A percentile compares a stretch with the other conserved stretches of the same genome.
Conservation (phyloP, 495 filamentous ascomycete species). For the Penicillium lagena region DNA sequence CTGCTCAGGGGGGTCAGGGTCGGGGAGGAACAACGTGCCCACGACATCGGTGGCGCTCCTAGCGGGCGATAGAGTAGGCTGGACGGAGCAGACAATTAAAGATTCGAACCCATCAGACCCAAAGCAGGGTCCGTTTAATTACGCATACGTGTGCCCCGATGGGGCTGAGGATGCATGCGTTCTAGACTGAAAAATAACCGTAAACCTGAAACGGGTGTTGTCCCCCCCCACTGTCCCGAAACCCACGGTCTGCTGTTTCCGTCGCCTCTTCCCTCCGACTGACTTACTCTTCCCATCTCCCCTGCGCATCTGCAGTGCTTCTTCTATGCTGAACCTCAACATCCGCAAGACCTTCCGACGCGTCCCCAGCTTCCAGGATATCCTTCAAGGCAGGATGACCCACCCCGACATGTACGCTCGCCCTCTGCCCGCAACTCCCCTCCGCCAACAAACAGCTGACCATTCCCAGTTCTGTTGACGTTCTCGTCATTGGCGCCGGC, state of each 20-base stretch:
- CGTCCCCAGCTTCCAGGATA: slow-evolving; percentile 55
- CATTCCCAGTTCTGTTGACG: slow-evolving; percentile 72
- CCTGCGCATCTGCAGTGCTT: slow-evolving; percentile 30
- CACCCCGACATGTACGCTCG: slow-evolving; percentile 44
- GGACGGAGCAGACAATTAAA: no score
- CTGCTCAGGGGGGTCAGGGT: no score
- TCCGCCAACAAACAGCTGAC: slow-evolving; percentile 13
- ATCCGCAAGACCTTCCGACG: slow-evolving; percentile 47
- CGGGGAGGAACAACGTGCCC: slow-evolving; percentile 7
- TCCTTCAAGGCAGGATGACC: slow-evolving; percentile 54
- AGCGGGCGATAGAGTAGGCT: neutral
- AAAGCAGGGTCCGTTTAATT: no score
- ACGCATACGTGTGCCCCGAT: no score
- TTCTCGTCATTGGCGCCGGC: slow-evolving; percentile 97
- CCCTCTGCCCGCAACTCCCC: neutral
- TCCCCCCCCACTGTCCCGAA: slow-evolving; percentile 14
- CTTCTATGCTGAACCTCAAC: slow-evolving; percentile 43
- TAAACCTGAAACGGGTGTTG: slow-evolving; percentile 37
- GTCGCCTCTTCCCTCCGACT: slow-evolving; percentile 12
- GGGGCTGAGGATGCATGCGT: no score
- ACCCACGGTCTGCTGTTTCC: neutral
- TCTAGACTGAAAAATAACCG: slow-evolving; percentile 2
- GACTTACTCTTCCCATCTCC: slow-evolving; percentile 16
- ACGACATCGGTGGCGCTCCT: slow-evolving; percentile 25
- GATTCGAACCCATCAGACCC: no score